Conservation (phyloP, 306 rosid genomes). For the Ammopiptanthus mongolicus region DNA sequence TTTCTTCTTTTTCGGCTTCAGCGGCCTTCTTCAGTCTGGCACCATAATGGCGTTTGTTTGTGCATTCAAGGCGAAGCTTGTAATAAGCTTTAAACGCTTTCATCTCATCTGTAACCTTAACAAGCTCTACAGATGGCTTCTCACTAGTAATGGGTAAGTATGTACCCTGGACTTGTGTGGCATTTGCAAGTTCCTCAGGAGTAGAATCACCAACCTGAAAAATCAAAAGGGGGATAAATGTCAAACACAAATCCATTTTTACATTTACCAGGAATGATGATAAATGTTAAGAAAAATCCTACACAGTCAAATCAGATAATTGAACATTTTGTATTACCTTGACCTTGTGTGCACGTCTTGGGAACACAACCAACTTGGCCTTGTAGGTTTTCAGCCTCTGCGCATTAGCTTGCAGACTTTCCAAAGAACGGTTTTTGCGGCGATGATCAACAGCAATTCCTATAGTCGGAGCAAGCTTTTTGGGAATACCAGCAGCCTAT, state of each 20-base stretch:
- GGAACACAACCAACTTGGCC: slow-evolving; percentile 72
- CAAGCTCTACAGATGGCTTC: slow-evolving; percentile 47
- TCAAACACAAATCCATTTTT: background rate
- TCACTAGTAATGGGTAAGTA: slow-evolving; percentile 47
- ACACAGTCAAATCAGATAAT: background rate
- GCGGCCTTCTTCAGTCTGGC: slow-evolving; percentile 60
- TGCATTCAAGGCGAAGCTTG: slow-evolving; percentile 57
- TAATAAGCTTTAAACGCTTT: slow-evolving; percentile 48
- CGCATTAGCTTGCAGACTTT: slow-evolving; percentile 51
- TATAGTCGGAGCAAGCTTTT: slow-evolving; percentile 56
- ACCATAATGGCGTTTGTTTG: slow-evolving; percentile 43
- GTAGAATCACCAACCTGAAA: slow-evolving; percentile 49
- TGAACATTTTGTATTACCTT: slow-evolving; percentile 31
- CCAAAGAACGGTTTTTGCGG: slow-evolving; percentile 50
- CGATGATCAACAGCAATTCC: slow-evolving; percentile 72
- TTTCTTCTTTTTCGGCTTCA: slow-evolving; percentile 61
- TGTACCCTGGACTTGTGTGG: slow-evolving; percentile 51
- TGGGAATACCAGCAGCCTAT: slow-evolving; percentile 68
- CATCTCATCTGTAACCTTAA: slow-evolving; percentile 57
- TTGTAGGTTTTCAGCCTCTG: slow-evolving; percentile 67
- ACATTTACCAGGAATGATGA: background rate
- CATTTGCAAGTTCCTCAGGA: slow-evolving; percentile 55
- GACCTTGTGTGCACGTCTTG: slow-evolving; percentile 57
- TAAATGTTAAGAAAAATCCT: background rate
- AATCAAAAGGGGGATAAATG: background rate